These are phyloP conservation scores for Fusarium hainanense DNA, from an alignment of 2,329 filamentous ascomycete genomes.

Conservation along the genomic window DNA sequence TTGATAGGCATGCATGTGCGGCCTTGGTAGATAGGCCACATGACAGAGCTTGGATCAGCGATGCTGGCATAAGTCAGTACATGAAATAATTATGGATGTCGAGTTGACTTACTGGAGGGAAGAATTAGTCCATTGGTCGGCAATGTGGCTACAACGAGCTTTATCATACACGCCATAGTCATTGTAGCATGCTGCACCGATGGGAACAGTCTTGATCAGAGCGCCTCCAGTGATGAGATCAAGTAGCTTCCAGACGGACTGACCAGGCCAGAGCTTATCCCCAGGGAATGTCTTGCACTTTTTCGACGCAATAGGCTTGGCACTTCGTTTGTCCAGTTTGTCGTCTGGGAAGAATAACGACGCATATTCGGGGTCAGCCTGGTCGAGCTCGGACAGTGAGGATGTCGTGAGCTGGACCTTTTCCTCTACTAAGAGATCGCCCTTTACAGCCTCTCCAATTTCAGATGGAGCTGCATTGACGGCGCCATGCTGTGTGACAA, in stretches of 20 bases:
- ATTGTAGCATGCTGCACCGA: conserved; percentile 49
- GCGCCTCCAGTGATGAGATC: conserved; percentile 49
- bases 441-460: conserved; percentile 21
- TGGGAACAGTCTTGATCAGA: conserved; percentile 49
- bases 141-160: conserved; percentile 43
- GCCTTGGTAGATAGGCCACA: conserved; percentile 55
- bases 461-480: conserved; percentile 26
- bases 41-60: conserved; percentile 54
- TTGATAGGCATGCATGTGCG: conserved; percentile 51
- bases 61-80: conserved; percentile 38
- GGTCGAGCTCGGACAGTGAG: conserved; percentile 18
- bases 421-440: conserved; percentile 34
- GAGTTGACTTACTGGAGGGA: conserved; percentile 34
- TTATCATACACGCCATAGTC: conserved; percentile 43
- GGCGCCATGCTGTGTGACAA: conserved; percentile 8
- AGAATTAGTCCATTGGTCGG: conserved; percentile 46
- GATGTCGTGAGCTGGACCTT: conserved; percentile 32
- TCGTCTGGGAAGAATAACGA: conserved; percentile 21
- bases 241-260: conserved; percentile 49
- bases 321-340: background rate
- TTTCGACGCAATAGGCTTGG: background rate
- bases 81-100: rapidly evolving
- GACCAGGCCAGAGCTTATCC: conserved; percentile 47
- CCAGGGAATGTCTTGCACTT: conserved; percentile 52
- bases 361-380: conserved; percentile 24